Conservation (phyloP, 805 yeast species). For the Pichia scutulata region DNA sequence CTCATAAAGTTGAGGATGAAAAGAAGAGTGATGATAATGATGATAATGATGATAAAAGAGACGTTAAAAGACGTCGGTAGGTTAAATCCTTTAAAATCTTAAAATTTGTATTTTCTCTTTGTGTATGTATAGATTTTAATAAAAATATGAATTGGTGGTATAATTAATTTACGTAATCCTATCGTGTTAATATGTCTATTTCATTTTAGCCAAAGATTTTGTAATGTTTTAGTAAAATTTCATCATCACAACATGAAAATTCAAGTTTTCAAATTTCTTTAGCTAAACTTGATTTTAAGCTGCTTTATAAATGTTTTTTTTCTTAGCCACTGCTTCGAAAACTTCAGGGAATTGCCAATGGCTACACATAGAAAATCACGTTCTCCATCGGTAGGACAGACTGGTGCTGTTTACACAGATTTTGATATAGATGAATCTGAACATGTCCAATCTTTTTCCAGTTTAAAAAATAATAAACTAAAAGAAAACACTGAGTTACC, state of each 20-base stretch:
- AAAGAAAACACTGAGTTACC: slow-evolving; percentile 19
- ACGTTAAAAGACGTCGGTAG: slow-evolving; percentile 8
- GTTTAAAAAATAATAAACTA: background rate
- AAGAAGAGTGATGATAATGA: slow-evolving; percentile 1
- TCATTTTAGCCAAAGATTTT: background rate
- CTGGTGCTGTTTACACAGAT: slow-evolving; percentile 1
- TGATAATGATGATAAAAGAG: slow-evolving; percentile 11
- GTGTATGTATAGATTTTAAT: background rate
- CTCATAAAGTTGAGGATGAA: background rate
- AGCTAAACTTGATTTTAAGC: background rate
- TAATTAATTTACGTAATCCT: too few species aligned
- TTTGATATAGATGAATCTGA: slow-evolving; percentile 6
- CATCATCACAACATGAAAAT: background rate
- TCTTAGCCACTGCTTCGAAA: background rate
- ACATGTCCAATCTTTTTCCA: slow-evolving; percentile 1
- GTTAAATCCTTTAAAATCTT: background rate
- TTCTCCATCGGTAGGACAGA: slow-evolving; percentile 1
- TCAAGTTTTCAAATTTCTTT: background rate
- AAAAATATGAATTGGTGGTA: too few species aligned
- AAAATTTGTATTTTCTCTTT: background rate
- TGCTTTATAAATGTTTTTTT: background rate
- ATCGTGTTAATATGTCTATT: too few species aligned
- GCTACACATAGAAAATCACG: slow-evolving; percentile 4
- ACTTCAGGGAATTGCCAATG: background rate
- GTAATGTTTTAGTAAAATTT: background rate